Conservation (phyloP, 2,329 filamentous ascomycete species). For the Fusarium goolgardi region DNA sequence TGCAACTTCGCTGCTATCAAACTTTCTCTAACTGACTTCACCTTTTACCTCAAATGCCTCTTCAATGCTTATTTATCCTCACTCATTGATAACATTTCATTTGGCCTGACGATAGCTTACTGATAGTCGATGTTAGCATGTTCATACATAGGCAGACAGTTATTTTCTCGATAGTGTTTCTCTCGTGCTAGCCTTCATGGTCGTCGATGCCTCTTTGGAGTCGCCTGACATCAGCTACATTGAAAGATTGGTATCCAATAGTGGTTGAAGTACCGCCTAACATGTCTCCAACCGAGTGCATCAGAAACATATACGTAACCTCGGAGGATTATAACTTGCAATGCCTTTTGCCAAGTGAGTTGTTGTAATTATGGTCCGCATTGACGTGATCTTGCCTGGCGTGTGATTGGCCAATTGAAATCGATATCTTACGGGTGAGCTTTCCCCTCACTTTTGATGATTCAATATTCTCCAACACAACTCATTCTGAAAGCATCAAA, state of each 20-base stretch:
- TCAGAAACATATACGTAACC: not conserved
- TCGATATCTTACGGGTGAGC: no score
- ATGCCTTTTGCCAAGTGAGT: not conserved
- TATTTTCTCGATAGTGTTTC: no score
- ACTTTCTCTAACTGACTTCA: not conserved
- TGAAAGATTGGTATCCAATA: not conserved
- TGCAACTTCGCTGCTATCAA: slow-evolving; percentile 5
- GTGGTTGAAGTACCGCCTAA: not conserved
- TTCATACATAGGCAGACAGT: no score
- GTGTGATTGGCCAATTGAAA: not conserved
- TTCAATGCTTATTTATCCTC: no score
- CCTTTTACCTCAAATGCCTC: no score
- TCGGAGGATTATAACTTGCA: not conserved
- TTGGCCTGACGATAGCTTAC: no score
- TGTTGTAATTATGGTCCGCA: not conserved
- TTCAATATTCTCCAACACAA: accelerated
- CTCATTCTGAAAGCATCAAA: accelerated
- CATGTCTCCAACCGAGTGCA: no score
- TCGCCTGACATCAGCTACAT: not conserved
- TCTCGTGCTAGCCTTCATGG: no score
- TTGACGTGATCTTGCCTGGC: not conserved
- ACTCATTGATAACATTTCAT: no score
- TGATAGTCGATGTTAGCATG: no score
- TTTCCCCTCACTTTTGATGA: not conserved
- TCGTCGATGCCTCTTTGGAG: no score